Conservation (phyloP, 441 rosid species). For the Mallotus repandus region DNA sequence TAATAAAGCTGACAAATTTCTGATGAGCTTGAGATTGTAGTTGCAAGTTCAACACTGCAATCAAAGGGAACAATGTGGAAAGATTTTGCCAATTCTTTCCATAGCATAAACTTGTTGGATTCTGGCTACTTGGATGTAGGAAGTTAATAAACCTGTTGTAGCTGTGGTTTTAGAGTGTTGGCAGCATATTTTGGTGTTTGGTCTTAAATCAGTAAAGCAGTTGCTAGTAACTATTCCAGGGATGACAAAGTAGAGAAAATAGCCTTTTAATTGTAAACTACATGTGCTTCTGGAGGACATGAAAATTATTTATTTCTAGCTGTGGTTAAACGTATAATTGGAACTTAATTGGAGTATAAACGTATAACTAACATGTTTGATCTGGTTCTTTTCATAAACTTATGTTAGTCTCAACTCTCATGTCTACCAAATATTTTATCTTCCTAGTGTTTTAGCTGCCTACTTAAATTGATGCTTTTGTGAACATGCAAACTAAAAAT, state of each 20-base stretch:
- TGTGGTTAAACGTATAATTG: too few relatives aligned
- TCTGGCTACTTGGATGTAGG: not conserved
- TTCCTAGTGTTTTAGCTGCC: not conserved
- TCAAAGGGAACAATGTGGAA: not conserved
- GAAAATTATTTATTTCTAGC: not conserved
- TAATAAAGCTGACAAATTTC: slow-evolving; percentile 1
- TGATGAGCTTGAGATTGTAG: not conserved
- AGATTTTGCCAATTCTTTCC: not conserved
- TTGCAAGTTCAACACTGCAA: not conserved
- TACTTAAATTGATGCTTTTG: not conserved
- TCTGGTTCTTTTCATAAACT: not conserved
- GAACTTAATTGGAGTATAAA: not conserved
- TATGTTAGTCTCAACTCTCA: not conserved
- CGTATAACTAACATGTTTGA: not conserved
- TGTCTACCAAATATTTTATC: not conserved
- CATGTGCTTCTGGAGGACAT: not conserved
- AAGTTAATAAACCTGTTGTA: not conserved
- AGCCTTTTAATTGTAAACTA: not conserved
- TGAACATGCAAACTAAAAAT: not conserved
- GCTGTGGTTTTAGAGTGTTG: not conserved
- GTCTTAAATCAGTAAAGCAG: not conserved
- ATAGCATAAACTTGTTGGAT: not conserved
- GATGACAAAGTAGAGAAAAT: not conserved
- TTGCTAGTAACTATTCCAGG: not conserved
- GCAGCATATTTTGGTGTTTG: not conserved